Evolutionary conservation across 2,329 filamentous ascomycete species (phyloP), one percentile per base, ranked within the genome.

Genomic region (Claviceps lovelessii): DNA sequence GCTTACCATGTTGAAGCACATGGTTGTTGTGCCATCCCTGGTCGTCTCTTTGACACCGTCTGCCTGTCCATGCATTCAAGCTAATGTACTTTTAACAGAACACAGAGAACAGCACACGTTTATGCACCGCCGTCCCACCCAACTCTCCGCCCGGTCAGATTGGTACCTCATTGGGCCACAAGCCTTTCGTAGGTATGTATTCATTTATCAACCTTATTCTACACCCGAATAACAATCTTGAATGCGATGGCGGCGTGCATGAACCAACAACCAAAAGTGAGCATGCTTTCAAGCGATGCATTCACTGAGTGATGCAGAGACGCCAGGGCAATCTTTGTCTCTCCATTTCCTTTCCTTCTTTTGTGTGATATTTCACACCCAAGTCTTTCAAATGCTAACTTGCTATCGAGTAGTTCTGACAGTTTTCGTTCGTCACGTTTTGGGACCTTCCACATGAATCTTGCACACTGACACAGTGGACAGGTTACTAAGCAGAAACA

Each of bases 61-160:
- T 47, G 33, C 50, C 44, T 49, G 45, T 45, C 10, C 39, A 39
- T 49, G 46, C 50, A 49, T 9, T 45, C 45, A 49, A 44, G 47
- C 55, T 56, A 49, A 56, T 52, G 44, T 51, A n/a, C 19, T 53
- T 23, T 17, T 13, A 31, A 33, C 46, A 49, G 45, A 52, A 46
- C 29, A 52, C 49, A 42, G 28, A 23, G 19, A 23, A 19, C 23
- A 5, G 33, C 49, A 19, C 28, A 19, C 53, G 46, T 51, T 37
- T 51, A 33, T 37, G 49, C 35, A 41, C 17, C 10, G 33, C 39
- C 53, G 10, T 46, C 28, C 9, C 41, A 23, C 4, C 29, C 35
- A 17, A 17, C 33, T 9, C 4, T 2, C 19, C n/a, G 37, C 15
- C 48, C 8, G 33, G 42, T 46, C 42, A 37, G 17, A 23, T n/a